phyloP scores from a whole-genome alignment of 345 rosid species.

The Orychophragmus violaceus region DNA sequence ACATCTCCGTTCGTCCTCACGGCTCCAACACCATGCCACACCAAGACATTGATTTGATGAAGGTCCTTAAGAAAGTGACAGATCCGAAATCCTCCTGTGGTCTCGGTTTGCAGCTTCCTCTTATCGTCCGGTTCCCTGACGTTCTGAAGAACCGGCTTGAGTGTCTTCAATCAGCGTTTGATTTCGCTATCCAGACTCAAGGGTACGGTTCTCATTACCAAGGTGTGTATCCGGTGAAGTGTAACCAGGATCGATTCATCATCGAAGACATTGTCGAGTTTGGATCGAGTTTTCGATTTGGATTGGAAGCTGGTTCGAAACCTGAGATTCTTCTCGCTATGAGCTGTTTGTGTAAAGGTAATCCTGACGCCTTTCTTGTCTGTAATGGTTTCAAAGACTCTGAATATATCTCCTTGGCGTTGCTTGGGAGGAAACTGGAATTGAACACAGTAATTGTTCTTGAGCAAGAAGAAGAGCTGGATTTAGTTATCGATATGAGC shows the following conservation, averaged over 20 bases:
- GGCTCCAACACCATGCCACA: constrained; percentile 58
- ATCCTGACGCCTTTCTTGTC: constrained; percentile 46
- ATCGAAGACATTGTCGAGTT: constrained; percentile 80
- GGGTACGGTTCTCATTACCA: constrained; percentile 66
- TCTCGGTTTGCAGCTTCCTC: constrained; percentile 81
- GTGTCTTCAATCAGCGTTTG: constrained; percentile 70
- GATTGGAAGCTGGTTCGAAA: constrained; percentile 90
- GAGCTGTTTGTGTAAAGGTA: constrained; percentile 82
- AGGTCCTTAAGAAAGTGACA: constrained; percentile 71
- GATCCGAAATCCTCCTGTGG: constrained; percentile 73
- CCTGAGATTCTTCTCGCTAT: constrained; percentile 89
- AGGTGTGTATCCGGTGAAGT: constrained; percentile 92
- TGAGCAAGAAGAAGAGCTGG: constrained; percentile 88
- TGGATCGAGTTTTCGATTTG: constrained; percentile 71
- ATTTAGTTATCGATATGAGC: constrained; percentile 61
- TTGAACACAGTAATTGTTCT: constrained; percentile 82
- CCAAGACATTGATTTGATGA: constrained; percentile 76
- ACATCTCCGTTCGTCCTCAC: constrained; percentile 60
- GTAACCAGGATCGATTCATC: constrained; percentile 91
- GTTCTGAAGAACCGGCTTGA: constrained; percentile 80
- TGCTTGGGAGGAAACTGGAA: constrained; percentile 61
- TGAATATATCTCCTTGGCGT: constrained; percentile 71
- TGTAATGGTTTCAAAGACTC: constrained; percentile 44
- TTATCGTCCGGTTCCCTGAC: constrained; percentile 68
- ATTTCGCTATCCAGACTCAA: constrained; percentile 52